A percentile compares a stretch with the other conserved stretches of the same genome.
Evolutionary conservation across 306 rosid genomes (phyloP).

Genomic region (Acacia crassicarpa): DNA sequence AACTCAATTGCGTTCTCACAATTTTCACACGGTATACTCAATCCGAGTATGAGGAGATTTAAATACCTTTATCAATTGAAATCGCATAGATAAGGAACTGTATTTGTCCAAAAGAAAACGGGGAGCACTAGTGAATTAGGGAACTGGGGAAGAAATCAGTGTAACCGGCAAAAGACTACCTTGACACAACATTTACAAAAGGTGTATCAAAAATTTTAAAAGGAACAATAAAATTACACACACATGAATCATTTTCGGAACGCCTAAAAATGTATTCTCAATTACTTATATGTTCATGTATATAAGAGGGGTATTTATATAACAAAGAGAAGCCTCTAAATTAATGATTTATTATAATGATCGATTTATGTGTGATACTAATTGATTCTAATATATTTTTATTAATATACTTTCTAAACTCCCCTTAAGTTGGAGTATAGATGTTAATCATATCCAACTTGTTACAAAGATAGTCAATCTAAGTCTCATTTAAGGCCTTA

Average conservation of each 20-base stretch:
- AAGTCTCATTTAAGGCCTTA: too few species aligned
- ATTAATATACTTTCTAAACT: too few species aligned
- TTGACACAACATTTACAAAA: background rate
- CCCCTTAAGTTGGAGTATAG: too few species aligned
- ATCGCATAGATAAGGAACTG: background rate
- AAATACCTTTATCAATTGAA: background rate
- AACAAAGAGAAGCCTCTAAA: too few species aligned
- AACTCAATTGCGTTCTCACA: background rate
- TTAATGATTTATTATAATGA: too few species aligned
- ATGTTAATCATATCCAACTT: too few species aligned
- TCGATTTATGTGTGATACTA: too few species aligned
- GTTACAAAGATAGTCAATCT: too few species aligned
- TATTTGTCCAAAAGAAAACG: background rate
- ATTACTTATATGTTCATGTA: too few species aligned
- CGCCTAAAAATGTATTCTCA: too few species aligned
- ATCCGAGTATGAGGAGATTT: background rate
- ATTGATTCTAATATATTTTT: too few species aligned
- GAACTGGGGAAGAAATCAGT: background rate
- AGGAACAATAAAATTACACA: background rate
- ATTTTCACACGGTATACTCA: background rate
- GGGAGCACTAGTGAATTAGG: background rate
- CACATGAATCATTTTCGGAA: background rate
- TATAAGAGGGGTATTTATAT: too few species aligned
- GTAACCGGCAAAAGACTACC: background rate
- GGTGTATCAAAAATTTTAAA: background rate